Conservation (phyloP, 1,139 yeast genomes). For the Scheffersomyces segobiensis region DNA sequence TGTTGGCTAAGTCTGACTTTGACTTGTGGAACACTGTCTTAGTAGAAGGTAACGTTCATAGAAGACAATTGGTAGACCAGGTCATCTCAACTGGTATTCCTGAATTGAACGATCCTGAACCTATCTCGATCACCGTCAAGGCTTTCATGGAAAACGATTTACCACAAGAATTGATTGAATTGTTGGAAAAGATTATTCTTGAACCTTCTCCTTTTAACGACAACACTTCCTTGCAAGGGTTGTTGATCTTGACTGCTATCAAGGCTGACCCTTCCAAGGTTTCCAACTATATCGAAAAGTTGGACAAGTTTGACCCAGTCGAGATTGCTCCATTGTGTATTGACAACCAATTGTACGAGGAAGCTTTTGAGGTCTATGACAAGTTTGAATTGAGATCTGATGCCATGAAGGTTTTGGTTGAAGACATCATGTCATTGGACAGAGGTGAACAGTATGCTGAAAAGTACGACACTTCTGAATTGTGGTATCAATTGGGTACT, state of each 20-base stretch:
- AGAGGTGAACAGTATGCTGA: conserved; percentile 95
- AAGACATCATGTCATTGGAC: conserved; percentile 89
- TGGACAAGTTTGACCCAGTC: conserved; percentile 87
- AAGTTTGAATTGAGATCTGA: conserved; percentile 76
- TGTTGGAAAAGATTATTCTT: conserved; percentile 89
- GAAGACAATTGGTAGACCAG: conserved; percentile 90
- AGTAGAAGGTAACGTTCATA: conserved; percentile 72
- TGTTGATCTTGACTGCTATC: conserved; percentile 89
- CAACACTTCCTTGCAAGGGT: conserved; percentile 91
- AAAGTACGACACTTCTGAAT: conserved; percentile 77
- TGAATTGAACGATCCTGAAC: conserved; percentile 92
- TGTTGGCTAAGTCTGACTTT: conserved; percentile 81
- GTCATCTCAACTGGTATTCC: conserved; percentile 97
- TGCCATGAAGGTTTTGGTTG: conserved; percentile 89
- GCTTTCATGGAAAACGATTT: conserved; percentile 96
- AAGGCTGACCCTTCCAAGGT: conserved; percentile 92
- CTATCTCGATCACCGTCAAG: conserved; percentile 92
- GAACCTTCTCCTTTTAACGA: conserved; percentile 98
- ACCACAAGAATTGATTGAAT: conserved; percentile 89
- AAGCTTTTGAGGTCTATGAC: conserved; percentile 91
- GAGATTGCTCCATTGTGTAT: conserved; percentile 94
- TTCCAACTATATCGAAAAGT: conserved; percentile 76
- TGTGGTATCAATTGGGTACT: conserved; percentile 94
- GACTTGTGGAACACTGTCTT: conserved; percentile 82
- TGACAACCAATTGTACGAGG: conserved; percentile 86